A percentile compares a stretch with the other conserved stretches of the same genome.
Conservation (phyloP, 1,284 basidiomycete genomes). For the Rhodotorula sp. region DNA sequence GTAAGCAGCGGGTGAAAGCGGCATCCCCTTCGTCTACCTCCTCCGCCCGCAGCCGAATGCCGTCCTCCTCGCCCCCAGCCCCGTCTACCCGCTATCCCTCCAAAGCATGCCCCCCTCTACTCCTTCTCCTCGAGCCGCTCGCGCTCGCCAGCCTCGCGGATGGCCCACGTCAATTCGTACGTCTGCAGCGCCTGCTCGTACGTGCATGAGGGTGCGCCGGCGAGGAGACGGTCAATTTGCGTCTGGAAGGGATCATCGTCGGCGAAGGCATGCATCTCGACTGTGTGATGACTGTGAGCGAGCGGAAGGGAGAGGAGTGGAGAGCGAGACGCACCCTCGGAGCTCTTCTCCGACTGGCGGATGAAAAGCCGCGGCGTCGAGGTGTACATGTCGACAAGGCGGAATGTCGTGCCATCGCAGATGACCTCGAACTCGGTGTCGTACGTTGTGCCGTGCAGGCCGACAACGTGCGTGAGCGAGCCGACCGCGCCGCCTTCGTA, state of each 20-base stretch:
- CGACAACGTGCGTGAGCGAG: slow-evolving; percentile 79
- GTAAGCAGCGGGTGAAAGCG: no score
- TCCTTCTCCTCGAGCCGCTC: slow-evolving; percentile 8
- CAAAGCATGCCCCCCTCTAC: background rate
- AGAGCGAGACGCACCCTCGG: background rate
- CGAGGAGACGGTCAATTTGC: slow-evolving; percentile 32
- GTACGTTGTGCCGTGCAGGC: slow-evolving; percentile 84
- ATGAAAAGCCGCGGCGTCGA: slow-evolving; percentile 22
- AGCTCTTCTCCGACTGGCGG: slow-evolving; percentile 12
- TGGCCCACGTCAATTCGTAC: slow-evolving; percentile 79
- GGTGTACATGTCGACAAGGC: slow-evolving; percentile 30
- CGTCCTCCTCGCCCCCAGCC: no score
- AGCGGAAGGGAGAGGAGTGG: background rate
- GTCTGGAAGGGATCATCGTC: slow-evolving; percentile 41
- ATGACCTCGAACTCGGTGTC: slow-evolving; percentile 66
- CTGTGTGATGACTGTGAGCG: background rate
- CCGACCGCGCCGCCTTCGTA: slow-evolving; percentile 88
- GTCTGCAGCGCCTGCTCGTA: slow-evolving; percentile 76
- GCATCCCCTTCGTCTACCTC: no score
- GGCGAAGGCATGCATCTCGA: slow-evolving; percentile 22
- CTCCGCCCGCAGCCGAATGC: no score
- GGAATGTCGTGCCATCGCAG: slow-evolving; percentile 29
- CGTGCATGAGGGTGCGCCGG: slow-evolving; percentile 34
- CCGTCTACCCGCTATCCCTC: background rate
- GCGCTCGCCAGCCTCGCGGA: slow-evolving; percentile 37